Evolutionary conservation across 768 basidiomycete species (phyloP).

Genomic region (Cubamyces lactineus): DNA sequence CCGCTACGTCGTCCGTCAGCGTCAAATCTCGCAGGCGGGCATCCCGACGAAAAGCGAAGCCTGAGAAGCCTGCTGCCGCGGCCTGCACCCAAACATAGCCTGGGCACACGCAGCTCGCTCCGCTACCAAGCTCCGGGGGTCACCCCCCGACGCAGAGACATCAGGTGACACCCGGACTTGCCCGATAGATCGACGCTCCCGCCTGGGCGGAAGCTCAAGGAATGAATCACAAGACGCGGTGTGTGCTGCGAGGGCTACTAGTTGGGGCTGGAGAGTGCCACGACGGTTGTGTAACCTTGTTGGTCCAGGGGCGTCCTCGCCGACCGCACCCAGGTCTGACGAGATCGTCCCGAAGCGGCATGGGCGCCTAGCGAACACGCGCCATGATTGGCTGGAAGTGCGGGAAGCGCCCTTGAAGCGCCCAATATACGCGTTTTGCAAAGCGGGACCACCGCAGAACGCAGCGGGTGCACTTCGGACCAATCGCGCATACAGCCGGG

Average conservation of each 20-base stretch:
- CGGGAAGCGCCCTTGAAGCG: neutral
- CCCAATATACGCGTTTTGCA: neutral
- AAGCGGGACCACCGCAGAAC: neutral
- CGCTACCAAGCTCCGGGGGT: conserved; percentile 13
- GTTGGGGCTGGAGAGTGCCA: neutral
- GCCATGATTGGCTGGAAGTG: conserved; percentile 9
- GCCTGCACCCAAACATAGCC: conserved; percentile 10
- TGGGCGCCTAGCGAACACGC: neutral
- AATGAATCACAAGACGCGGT: conserved; percentile 15
- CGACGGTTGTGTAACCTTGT: conserved; percentile 17
- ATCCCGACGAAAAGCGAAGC: neutral
- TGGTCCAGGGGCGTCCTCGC: conserved; percentile 7
- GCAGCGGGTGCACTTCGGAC: conserved; percentile 1
- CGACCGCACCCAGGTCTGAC: neutral
- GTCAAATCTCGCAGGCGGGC: neutral
- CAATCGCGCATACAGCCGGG: neutral
- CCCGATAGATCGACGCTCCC: conserved; percentile 10
- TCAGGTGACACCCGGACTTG: conserved; percentile 17
- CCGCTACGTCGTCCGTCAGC: conserved; percentile 15
- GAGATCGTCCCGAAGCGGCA: neutral
- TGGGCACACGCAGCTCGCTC: neutral
- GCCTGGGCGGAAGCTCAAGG: conserved; percentile 1
- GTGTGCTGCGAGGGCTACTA: neutral
- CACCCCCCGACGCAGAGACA: neutral
- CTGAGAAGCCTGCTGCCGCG: neutral